phyloP scores from a whole-genome alignment of 73 alveolate species.

The Paramecium octaurelia region DNA sequence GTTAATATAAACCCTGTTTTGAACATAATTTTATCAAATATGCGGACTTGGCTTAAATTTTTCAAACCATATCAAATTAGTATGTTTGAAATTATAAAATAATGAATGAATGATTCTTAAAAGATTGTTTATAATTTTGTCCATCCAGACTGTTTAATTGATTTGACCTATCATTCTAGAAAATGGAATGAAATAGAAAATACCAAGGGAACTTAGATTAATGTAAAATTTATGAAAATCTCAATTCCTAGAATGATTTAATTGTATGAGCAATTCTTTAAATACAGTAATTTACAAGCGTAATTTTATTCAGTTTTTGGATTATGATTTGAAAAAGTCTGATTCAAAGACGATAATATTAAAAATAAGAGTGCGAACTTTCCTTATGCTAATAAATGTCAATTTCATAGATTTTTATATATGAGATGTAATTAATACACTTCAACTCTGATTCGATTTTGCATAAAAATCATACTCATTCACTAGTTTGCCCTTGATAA shows the following conservation, averaged over 20 bases:
- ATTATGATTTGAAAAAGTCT: not conserved
- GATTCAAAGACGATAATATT: not conserved
- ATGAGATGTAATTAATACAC: not conserved
- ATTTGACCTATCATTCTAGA: not conserved
- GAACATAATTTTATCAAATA: not conserved
- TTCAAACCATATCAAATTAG: not conserved
- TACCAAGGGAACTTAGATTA: not conserved
- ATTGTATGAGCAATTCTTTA: not conserved
- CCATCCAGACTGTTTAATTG: not conserved
- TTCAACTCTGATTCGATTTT: not conserved
- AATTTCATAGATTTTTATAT: not conserved
- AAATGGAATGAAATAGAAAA: not conserved
- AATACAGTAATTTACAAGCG: not conserved
- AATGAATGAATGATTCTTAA: not conserved
- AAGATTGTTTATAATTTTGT: not conserved
- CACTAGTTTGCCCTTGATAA: not conserved
- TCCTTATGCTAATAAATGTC: not conserved
- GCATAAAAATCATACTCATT: constrained; percentile 10
- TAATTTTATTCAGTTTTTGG: not conserved
- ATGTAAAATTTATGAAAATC: not conserved
- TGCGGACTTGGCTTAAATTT: not conserved
- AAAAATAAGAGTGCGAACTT: not conserved
- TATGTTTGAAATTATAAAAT: not conserved
- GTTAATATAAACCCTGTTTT: not conserved
- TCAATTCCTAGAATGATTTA: not conserved